Evolutionary conservation across 2,329 filamentous ascomycete genomes (phyloP).

Genomic region (Paraphoma chrysanthemicola): DNA sequence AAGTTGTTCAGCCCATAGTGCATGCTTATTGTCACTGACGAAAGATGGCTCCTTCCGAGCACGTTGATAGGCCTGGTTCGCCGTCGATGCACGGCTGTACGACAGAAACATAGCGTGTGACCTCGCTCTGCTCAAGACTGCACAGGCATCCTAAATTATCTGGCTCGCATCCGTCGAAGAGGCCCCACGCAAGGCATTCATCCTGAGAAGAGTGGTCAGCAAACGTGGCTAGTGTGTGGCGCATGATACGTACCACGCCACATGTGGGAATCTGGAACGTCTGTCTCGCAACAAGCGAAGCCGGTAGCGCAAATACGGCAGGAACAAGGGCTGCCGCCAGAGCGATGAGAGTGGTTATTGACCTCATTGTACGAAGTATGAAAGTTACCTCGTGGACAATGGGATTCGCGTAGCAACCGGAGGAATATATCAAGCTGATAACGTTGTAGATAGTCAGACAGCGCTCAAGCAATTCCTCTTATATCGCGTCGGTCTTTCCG

Average conservation of each 20-base stretch:
- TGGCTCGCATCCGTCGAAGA: slow-evolving; percentile 12
- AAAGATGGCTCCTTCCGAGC: slow-evolving; percentile 22
- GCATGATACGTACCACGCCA: slow-evolving; percentile 14
- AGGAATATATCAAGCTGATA: not conserved
- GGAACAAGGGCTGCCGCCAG: slow-evolving; percentile 20
- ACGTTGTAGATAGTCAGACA: not conserved
- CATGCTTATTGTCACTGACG: slow-evolving; percentile 10
- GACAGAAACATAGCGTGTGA: slow-evolving; percentile 19
- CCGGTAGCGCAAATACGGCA: slow-evolving; percentile 48
- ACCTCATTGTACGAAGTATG: slow-evolving; percentile 17
- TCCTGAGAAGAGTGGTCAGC: slow-evolving; percentile 5
- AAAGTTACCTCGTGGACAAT: slow-evolving; percentile 1
- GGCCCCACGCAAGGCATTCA: slow-evolving; percentile 14
- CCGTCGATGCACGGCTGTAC: slow-evolving; percentile 28
- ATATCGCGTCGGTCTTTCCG: slow-evolving; percentile 6
- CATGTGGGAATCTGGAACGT: slow-evolving; percentile 38
- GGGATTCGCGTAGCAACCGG: not conserved
- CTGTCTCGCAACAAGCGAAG: slow-evolving; percentile 45
- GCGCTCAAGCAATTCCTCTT: not conserved
- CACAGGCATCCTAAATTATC: slow-evolving; percentile 19
- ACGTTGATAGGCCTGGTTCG: slow-evolving; percentile 9
- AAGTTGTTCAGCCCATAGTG: not conserved
- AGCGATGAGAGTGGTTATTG: not conserved
- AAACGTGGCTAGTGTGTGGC: not conserved
- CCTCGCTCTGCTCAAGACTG: slow-evolving; percentile 18